Evolutionary conservation across 768 basidiomycete species (phyloP), one percentile per base, ranked within the genome.

Genomic region (Termitomyces sp.): DNA sequence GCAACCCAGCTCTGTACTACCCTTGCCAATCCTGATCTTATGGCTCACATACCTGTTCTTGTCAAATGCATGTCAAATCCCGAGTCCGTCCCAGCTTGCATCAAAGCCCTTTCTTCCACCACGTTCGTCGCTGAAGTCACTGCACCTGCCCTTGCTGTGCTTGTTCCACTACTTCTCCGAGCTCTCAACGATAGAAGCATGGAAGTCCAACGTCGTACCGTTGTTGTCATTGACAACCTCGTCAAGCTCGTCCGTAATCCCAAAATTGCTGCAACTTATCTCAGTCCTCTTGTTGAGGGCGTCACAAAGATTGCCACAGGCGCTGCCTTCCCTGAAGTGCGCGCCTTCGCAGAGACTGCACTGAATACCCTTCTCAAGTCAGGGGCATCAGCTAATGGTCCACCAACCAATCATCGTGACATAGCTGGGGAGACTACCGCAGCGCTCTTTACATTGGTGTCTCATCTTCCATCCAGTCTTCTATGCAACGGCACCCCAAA

Each of bases 121-220:
- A 98, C 96, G 16, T 98, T 98, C 64, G 96, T 98, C 59, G 91
- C 95, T 54, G 96, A 98, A 76, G 93, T 98, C 65, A 97, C 90
- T 24, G 87, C 93, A 0, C 95, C 96, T n/a, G 93, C 95, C 12
- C 83, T 98, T 33, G 96, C 96, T 16, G 94, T 98, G 63, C 85
- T 98, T 57, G 93, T 95, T 7, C 96, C 96, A 7, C 84, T 98
- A 24, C 79, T 98, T 50, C 79, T 84, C 45, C 93, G 96, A 67
- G 95, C 93, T 11, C 78, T 98, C 66, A 95, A 95, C 64, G 95
- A 97, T 70, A 84, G 95, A 63, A 94, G 93, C 58, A 97, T 95
- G 88, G 95, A 97, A 66, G 92, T 95, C 20, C 94, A 96, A 70
- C 89, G 96, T 58, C 87, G 96, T 59, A 89, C 93, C 0, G 95